Percentiles rank a stretch among this genome's conserved stretches.
These are phyloP conservation scores for Pleurozium schreberi DNA, from an alignment of 225 moss, liverwort and hornwort species.

Conservation along the genomic window DNA sequence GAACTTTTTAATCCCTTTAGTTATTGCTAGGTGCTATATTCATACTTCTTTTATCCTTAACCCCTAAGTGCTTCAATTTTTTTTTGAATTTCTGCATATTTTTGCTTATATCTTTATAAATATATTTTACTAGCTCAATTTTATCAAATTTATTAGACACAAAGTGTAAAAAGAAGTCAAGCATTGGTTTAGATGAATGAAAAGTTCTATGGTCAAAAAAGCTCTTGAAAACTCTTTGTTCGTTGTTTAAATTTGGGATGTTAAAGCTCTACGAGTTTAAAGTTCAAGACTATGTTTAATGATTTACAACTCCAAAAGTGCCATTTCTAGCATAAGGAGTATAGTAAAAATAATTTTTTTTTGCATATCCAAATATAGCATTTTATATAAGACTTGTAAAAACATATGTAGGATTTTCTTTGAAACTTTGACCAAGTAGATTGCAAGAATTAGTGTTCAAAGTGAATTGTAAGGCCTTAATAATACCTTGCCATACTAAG, in stretches of 20 bases:
- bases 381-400: neutral
- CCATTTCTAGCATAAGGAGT: neutral
- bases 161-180: neutral
- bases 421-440: neutral
- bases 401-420: fast-evolving
- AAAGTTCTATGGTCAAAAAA: fast-evolving
- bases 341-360: neutral
- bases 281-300: neutral
- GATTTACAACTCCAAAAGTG: neutral
- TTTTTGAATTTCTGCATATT: neutral
- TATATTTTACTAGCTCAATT: neutral
- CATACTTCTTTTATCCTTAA: neutral
- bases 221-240: neutral
- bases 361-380: neutral
- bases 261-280: no score
- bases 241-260: no score
- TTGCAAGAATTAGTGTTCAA: neutral
- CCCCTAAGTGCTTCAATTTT: fast-evolving
- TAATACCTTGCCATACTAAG: neutral
- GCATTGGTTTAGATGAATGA: neutral
- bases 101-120: neutral
- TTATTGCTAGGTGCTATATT: neutral
- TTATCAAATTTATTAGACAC: neutral
- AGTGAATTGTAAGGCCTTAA: neutral
- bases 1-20: neutral